Evolutionary conservation across 257 asterid genomes (phyloP), one percentile per base, ranked within the genome.

Genomic region (Jasminum sambac): DNA sequence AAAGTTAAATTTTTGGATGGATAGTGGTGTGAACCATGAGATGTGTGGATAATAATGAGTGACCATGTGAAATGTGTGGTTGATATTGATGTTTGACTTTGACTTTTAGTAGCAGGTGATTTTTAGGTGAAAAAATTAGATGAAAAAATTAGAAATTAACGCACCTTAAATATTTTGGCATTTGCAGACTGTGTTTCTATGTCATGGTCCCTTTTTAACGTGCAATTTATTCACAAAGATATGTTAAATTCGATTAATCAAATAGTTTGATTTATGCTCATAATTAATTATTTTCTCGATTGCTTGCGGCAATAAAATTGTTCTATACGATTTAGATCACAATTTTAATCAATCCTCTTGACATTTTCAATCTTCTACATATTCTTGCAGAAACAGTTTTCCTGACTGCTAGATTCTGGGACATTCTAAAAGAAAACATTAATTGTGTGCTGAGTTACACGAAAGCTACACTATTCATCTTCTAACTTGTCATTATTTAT

Each of bases 381-480:
- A 58, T 68, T 26, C 60, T 63, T 36, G 36, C 5, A 44, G 42
- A 40, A 39, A n/a, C 34, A 52, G 48, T 14, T 21, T 60, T 42
- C 69, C 30, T 30, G 9, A 52, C 19, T 58, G 67, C 70, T 43
- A 13, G 42, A 19, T 12, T 34, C 62, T 43, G 25, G 14, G 10
- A 67, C 44, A 21, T 37, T 13, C 63, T 66, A 25, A 70, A 67
- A 25, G 72, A 16, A 72, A 63, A 55, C 65, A 63, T 8, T 52
- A 21, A 52, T 52, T 30, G 21, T 2, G 2, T 67, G 62, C 39
- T 66, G 10, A 38, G 55, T 52, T 37, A 72, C 77, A 70, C 68
- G 64, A 72, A 44, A 55, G 34, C 46, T 68, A 42, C 68, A 73
- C 59, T 62, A 38, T 65, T 24, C n/a, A 12, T 38, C 34, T 63